Evolutionary conservation across 306 rosid species (phyloP).

Genomic region (Luffa acutangula): DNA sequence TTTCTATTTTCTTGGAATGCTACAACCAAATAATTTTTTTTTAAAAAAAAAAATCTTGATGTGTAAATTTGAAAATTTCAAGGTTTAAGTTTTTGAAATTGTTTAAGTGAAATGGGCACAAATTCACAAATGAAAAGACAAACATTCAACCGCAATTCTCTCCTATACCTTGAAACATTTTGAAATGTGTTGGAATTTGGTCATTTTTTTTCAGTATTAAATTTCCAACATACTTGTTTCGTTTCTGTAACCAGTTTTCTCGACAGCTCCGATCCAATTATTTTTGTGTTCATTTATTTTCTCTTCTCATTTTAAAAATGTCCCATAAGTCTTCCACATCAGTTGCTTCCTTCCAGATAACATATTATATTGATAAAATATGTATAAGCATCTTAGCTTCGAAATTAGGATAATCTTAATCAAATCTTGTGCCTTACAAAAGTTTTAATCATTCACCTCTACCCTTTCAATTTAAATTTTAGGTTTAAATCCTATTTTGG

Average conservation of each 20-base stretch:
- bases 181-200: background rate
- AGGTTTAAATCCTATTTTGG: too few species aligned
- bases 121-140: background rate
- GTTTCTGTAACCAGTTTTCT: background rate
- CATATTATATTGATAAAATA: background rate
- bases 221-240: background rate
- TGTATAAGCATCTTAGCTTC: background rate
- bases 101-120: background rate
- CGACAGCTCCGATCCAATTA: background rate
- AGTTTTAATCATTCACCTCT: background rate
- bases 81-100: background rate
- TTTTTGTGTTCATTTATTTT: background rate
- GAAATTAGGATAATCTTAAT: background rate
- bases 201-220: background rate
- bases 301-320: background rate
- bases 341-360: background rate
- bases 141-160: slow-evolving; percentile 9
- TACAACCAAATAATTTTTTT: too few species aligned
- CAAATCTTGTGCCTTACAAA: background rate
- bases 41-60: background rate
- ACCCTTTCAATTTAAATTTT: background rate
- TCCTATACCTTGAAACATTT: background rate
- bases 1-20: too few species aligned
- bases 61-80: background rate
- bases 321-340: background rate